Percentiles rank a stretch among this genome's conserved stretches.
Evolutionary conservation across 306 rosid genomes (phyloP).

Genomic region (Acacia melanoxylon): DNA sequence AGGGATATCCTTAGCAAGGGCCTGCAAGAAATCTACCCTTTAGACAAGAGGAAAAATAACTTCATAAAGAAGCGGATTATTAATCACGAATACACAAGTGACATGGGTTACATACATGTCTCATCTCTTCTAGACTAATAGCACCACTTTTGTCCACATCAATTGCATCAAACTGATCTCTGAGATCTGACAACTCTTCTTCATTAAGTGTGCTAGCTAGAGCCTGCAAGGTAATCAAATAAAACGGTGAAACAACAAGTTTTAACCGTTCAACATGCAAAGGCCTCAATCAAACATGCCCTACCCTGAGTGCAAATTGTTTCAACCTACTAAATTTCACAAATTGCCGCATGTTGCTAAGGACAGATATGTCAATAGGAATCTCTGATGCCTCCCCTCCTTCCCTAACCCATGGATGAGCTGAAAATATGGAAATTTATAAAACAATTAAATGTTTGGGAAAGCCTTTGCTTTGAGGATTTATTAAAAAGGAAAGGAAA

Average conservation of each 20-base stretch:
- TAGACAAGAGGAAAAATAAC: conserved; percentile 32
- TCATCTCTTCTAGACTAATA: conserved; percentile 98
- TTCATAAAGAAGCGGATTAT: conserved; percentile 7
- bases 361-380: conserved; percentile 94
- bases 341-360: conserved; percentile 87
- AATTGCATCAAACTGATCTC: conserved; percentile 95
- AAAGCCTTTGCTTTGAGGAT: background rate
- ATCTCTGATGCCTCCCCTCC: conserved; percentile 94
- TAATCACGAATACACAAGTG: conserved; percentile 4
- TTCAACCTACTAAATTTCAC: conserved; percentile 93
- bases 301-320: conserved; percentile 95
- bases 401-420: conserved; percentile 97
- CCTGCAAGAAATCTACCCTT: conserved; percentile 57
- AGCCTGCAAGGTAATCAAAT: conserved; percentile 59
- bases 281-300: conserved; percentile 17
- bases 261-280: conserved; percentile 19
- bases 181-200: conserved; percentile 85
- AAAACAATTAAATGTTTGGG: conserved; percentile 18
- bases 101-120: conserved; percentile 75
- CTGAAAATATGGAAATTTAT: conserved; percentile 53
- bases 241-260: conserved; percentile 23
- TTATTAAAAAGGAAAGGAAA: background rate
- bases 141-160: conserved; percentile 96
- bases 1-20: conserved; percentile 98
- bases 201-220: conserved; percentile 93